Percentiles rank a stretch among this genome's conserved stretches.
These are phyloP conservation scores for Phylloporus sp. DNA, from an alignment of 1,284 basidiomycete species.

Conservation along the genomic window DNA sequence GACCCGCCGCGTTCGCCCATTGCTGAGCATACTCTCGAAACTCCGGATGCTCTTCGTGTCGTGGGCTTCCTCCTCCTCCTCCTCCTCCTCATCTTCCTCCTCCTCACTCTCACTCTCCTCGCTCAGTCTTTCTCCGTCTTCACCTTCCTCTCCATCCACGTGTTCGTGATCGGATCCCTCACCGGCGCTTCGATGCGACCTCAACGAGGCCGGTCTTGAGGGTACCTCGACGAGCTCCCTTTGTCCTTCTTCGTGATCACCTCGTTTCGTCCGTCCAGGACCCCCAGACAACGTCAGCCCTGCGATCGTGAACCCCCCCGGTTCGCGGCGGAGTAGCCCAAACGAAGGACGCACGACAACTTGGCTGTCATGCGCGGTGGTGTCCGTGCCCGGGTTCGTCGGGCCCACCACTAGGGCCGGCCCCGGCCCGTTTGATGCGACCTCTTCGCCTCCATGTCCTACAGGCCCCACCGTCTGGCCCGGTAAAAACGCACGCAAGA, in stretches of 20 bases:
- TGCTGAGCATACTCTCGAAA: conserved; percentile 82
- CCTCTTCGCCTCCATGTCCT: too few species aligned
- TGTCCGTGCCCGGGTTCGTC: too few species aligned
- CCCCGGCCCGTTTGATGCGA: not conserved
- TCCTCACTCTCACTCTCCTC: conserved; percentile 34
- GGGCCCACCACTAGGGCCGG: not conserved
- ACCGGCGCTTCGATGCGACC: conserved; percentile 42
- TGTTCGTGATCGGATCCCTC: too few species aligned
- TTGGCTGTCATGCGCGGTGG: too few species aligned
- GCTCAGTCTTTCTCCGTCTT: too few species aligned
- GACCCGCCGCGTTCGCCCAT: conserved; percentile 31
- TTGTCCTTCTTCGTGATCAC: conserved; percentile 55
- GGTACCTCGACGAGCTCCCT: conserved; percentile 66
- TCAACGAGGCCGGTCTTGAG: conserved; percentile 54
- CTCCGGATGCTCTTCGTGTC: conserved; percentile 76
- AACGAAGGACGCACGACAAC: conserved; percentile 49
- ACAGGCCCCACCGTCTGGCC: conserved; percentile 34
- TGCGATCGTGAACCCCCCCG: conserved; percentile 82
- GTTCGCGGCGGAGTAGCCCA: conserved; percentile 68
- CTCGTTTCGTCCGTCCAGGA: conserved; percentile 39
- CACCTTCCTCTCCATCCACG: too few species aligned
- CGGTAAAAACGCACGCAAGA: conserved; percentile 68
- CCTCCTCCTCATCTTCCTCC: conserved; percentile 27
- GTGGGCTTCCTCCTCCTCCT: conserved; percentile 43
- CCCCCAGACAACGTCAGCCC: conserved; percentile 68